A percentile compares a stretch with the other conserved stretches of the same genome.
Conservation (phyloP, 306 rosid genomes). For the Quercus ilex region DNA sequence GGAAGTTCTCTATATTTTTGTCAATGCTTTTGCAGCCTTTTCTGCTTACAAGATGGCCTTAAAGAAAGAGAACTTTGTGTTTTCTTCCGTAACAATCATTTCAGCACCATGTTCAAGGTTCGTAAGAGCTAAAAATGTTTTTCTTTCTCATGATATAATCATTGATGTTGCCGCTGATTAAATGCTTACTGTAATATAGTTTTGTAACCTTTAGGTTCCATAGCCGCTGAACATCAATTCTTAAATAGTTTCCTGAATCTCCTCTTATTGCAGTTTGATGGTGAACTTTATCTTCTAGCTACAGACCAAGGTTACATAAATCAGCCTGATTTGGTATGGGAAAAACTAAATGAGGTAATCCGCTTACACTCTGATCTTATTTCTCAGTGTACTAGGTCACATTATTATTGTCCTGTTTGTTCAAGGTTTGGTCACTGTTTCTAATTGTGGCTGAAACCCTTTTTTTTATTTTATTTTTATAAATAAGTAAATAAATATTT, state of each 20-base stretch:
- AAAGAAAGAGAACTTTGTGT: constrained; percentile 95
- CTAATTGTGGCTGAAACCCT: background rate
- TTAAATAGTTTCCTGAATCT: constrained; percentile 12
- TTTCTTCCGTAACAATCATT: constrained; percentile 96
- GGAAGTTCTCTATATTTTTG: constrained; percentile 1
- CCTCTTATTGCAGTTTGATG: constrained; percentile 53
- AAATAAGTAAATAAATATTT: too few species aligned
- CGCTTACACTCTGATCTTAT: constrained; percentile 9
- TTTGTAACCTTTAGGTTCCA: constrained; percentile 16
- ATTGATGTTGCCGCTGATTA: constrained; percentile 18
- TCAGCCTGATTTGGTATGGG: constrained; percentile 99
- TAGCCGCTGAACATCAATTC: constrained; percentile 4
- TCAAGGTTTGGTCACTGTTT: background rate
- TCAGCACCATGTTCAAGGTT: constrained; percentile 99
- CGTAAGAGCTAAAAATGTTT: constrained; percentile 26
- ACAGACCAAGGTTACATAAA: constrained; percentile 97
- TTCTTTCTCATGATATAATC: background rate
- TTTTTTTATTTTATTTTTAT: too few species aligned
- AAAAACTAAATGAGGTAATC: constrained; percentile 88
- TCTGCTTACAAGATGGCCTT: constrained; percentile 93
- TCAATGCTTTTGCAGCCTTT: constrained; percentile 64
- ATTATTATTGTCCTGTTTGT: background rate
- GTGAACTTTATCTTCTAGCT: constrained; percentile 90
- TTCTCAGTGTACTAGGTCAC: background rate
- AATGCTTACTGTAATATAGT: constrained; percentile 3